A percentile compares a stretch with the other conserved stretches of the same genome.
Conservation (phyloP, 1,284 basidiomycete species). For the Cystobasidium slooffiae region DNA sequence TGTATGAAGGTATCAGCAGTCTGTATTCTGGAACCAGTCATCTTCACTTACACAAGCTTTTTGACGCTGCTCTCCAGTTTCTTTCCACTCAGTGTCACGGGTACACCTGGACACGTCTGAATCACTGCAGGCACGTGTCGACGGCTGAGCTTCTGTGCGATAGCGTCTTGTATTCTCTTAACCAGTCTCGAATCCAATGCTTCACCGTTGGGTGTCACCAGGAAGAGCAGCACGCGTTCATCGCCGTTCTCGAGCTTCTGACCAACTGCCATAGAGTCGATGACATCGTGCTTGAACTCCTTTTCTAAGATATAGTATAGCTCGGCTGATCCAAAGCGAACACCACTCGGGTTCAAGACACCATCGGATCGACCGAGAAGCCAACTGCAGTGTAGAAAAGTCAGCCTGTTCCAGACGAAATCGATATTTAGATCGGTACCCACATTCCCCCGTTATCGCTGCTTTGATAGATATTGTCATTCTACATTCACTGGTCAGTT, state of each 20-base stretch:
- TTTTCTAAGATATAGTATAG: constrained; percentile 51
- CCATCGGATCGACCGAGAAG: constrained; percentile 50
- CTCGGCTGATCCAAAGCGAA: constrained; percentile 51
- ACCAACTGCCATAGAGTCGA: constrained; percentile 55
- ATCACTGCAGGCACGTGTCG: constrained; percentile 55
- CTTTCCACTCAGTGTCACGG: constrained; percentile 51
- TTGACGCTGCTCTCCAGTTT: constrained; percentile 54
- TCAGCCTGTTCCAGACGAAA: neutral
- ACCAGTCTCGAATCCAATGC: constrained; percentile 46
- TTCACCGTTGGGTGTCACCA: constrained; percentile 51
- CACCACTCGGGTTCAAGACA: constrained; percentile 51
- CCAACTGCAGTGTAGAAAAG: neutral
- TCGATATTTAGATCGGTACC: constrained; percentile 5
- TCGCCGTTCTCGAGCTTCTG: constrained; percentile 52
- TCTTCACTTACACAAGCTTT: constrained; percentile 49
- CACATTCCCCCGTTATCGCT: constrained; percentile 37
- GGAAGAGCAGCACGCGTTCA: constrained; percentile 55
- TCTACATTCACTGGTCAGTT: constrained; percentile 4
- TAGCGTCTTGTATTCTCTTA: constrained; percentile 49
- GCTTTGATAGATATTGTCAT: constrained; percentile 51
- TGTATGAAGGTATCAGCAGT: neutral
- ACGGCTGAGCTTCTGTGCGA: constrained; percentile 50
- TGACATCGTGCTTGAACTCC: constrained; percentile 51
- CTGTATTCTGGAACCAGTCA: constrained; percentile 23
- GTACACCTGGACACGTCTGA: constrained; percentile 52